Conservation (phyloP, 1,139 yeast genomes). For the Waltiozyma sp. region DNA sequence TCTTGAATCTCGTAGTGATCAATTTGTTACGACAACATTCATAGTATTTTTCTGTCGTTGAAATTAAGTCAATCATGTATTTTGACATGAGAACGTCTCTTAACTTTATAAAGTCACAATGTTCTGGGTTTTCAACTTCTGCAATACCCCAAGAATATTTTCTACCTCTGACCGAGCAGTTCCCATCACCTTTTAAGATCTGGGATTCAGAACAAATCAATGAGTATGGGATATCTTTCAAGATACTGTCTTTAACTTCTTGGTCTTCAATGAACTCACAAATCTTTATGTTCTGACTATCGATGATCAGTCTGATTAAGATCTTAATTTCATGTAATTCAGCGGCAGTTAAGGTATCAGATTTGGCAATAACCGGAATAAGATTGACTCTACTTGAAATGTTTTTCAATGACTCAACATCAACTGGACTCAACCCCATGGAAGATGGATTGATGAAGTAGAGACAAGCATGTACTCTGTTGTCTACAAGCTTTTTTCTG, state of each 20-base stretch:
- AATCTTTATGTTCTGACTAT: conserved; percentile 37
- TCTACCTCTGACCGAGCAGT: conserved; percentile 42
- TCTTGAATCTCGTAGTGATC: conserved; percentile 28
- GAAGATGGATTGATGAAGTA: conserved; percentile 57
- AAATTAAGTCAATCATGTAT: conserved; percentile 48
- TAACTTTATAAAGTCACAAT: conserved; percentile 51
- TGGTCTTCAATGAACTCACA: conserved; percentile 44
- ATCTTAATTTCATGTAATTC: conserved; percentile 32
- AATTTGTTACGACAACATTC: conserved; percentile 40
- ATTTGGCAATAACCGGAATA: conserved; percentile 67
- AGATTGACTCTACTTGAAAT: conserved; percentile 55
- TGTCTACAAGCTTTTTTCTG: conserved; percentile 37
- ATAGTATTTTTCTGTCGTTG: conserved; percentile 45
- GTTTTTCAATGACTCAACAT: conserved; percentile 59
- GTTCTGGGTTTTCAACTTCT: conserved; percentile 53
- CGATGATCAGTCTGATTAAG: conserved; percentile 32
- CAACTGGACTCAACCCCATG: conserved; percentile 44
- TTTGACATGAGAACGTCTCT: conserved; percentile 40
- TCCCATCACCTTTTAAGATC: conserved; percentile 24
- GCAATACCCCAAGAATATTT: conserved; percentile 66
- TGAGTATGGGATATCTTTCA: conserved; percentile 42
- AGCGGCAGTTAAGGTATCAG: conserved; percentile 48
- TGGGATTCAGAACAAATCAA: conserved; percentile 40
- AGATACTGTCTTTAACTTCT: conserved; percentile 22
- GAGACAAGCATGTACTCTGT: conserved; percentile 66